These are phyloP conservation scores for Penicillium sp. DNA, from an alignment of 2,329 filamentous ascomycete genomes.

Conservation along the genomic window DNA sequence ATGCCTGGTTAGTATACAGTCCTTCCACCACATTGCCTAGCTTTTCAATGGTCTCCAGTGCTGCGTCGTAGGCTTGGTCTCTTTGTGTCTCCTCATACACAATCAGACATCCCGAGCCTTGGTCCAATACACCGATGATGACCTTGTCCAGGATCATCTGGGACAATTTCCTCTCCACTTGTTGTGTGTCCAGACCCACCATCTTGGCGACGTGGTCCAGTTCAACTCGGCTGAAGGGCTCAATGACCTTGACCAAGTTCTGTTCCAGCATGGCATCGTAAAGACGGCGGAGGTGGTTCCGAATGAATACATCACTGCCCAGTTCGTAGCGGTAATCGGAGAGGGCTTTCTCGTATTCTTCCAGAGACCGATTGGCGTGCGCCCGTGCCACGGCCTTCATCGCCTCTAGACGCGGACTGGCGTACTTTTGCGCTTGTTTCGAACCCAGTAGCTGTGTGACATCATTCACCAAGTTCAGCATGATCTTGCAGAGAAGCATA, in stretches of 20 bases:
- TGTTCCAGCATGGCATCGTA: conserved; percentile 99
- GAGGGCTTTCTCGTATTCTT: conserved; percentile 93
- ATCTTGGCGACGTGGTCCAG: conserved; percentile 96
- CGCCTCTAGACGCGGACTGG: conserved; percentile 89
- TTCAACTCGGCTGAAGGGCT: conserved; percentile 95
- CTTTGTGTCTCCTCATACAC: conserved; percentile 93
- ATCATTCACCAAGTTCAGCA: conserved; percentile 95
- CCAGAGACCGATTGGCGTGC: conserved; percentile 89
- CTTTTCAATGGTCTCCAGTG: conserved; percentile 93
- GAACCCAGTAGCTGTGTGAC: conserved; percentile 91
- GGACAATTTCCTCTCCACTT: conserved; percentile 95
- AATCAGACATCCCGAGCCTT: conserved; percentile 95
- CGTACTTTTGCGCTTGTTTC: conserved; percentile 96
- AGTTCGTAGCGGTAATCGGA: conserved; percentile 89
- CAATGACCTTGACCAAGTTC: conserved; percentile 99
- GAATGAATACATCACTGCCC: conserved; percentile 91
- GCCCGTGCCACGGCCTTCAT: conserved; percentile 98
- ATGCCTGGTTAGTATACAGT: conserved; percentile 95
- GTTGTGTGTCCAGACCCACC: conserved; percentile 91
- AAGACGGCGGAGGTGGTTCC: conserved; percentile 88
- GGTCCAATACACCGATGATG: conserved; percentile 94
- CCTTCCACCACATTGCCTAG: conserved; percentile 95
- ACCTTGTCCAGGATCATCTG: conserved; percentile 99
- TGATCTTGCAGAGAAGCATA: conserved; percentile 99
- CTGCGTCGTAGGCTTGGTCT: conserved; percentile 90